Percentiles rank a stretch among this genome's conserved stretches.
phyloP scores from a whole-genome alignment of 306 rosid species.

The Inga laurina region DNA sequence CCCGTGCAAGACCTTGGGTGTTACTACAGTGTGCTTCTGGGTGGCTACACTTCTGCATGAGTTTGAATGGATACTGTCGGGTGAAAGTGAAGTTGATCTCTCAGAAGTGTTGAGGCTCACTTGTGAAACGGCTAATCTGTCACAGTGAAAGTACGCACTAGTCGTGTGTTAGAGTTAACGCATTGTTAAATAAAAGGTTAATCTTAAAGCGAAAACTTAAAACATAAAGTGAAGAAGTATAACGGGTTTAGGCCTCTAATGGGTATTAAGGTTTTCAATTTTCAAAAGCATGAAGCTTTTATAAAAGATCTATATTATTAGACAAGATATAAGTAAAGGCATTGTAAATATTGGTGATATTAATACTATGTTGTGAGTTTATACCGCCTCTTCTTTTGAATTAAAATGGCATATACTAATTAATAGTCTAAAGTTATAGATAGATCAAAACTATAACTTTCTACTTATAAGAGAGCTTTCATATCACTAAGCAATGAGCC shows the following conservation, averaged over 20 bases:
- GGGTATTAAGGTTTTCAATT: constrained; percentile 8
- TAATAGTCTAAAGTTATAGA: too few species aligned
- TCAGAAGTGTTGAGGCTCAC: constrained; percentile 73
- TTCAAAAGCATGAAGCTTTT: not conserved
- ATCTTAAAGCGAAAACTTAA: not conserved
- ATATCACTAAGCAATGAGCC: too few species aligned
- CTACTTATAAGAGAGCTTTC: too few species aligned
- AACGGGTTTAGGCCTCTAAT: constrained; percentile 3
- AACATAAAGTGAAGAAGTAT: too few species aligned
- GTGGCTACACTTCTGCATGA: constrained; percentile 74
- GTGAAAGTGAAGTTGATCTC: constrained; percentile 49
- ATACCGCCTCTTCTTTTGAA: not conserved
- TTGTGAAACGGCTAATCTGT: constrained; percentile 81
- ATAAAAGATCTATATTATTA: not conserved
- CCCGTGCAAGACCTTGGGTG: constrained; percentile 71
- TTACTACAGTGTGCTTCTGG: constrained; percentile 65
- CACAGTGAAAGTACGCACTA: constrained; percentile 40
- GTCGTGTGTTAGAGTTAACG: constrained; percentile 36
- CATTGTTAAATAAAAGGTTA: not conserved
- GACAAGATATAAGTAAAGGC: not conserved
- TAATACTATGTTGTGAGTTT: constrained; percentile 31
- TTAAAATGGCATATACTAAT: too few species aligned
- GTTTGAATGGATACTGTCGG: constrained; percentile 54
- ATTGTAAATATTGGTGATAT: constrained; percentile 37
- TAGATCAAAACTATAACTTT: too few species aligned